Evolutionary conservation across 1,139 yeast species (phyloP), one percentile per base, ranked within the genome.

Genomic region (Zygosaccharomyces pseudobailii): DNA sequence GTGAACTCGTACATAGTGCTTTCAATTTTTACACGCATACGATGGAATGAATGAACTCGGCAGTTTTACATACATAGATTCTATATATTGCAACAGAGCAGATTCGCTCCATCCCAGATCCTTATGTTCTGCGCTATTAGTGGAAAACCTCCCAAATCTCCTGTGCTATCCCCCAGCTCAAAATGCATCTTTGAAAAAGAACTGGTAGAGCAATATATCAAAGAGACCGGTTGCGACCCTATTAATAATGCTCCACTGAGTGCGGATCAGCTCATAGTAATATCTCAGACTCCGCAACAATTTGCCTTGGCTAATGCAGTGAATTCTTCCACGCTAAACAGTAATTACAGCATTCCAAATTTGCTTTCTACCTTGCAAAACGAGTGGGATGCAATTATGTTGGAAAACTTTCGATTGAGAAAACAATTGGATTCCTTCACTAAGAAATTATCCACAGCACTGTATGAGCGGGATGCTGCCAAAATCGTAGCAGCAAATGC

Each of bases 391-490:
- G 79, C 96, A 0, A 66, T 87, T 50, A 88, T 94, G 32, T 70
- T 90, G 47, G 97, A 92, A 62, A 74, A 85, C 39, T 89, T 87
- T 61, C 76, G 83, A 28, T 69, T 90, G 51, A 74, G 94, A 53
- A 86, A 86, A 62, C 90, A 84, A 56, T 71, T 90, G 42, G 78
- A 74, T 43, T 71, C 72, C 30, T 76, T 92, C 2, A 75, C 85
- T 52, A 80, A 84, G 58, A 94, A 88, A 59, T 68, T 90, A 48
- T 83, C 94, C 36, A 69, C 85, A 4, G 84, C 95, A 0, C 69
- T 89, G 35, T 89, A 88, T 60, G 86, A 83, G 56, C 86, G 85
- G 55, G 97, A 90, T 64, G 97, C 97, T 0, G 95, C 97, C 0
- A 81, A 86, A 3, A 72, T 89, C 47, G 96, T 90, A 3, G 95